Evolutionary conservation across 1,284 basidiomycete species (phyloP).

Genomic region (Singerocomus inundabilis): DNA sequence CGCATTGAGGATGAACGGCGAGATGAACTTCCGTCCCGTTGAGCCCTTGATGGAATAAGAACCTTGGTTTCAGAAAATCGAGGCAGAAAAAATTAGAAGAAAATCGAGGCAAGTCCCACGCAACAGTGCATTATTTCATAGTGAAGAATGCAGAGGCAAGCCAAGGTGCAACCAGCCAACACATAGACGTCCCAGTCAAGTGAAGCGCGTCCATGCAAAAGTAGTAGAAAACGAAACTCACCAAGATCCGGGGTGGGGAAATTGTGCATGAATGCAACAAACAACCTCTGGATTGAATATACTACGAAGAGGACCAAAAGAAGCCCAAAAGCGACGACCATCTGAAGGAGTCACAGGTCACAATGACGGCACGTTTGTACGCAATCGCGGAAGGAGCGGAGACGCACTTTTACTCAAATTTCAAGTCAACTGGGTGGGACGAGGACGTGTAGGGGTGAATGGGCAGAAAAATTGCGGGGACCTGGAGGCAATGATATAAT

Average conservation of each 20-base stretch:
- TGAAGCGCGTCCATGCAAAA: not conserved
- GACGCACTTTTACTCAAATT: not conserved
- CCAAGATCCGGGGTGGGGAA: slow-evolving; percentile 1
- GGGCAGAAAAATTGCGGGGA: no score
- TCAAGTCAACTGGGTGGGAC: not conserved
- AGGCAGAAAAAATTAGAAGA: not conserved
- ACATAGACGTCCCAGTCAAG: not conserved
- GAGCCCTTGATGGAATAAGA: slow-evolving; percentile 12
- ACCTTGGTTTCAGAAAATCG: slow-evolving; percentile 14
- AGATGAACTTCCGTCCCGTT: slow-evolving; percentile 36
- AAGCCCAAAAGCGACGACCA: slow-evolving; percentile 25
- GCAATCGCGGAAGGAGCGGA: not conserved
- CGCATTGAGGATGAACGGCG: slow-evolving; percentile 43
- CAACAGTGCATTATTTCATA: not conserved
- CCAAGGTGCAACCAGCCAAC: no score
- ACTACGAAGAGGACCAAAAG: slow-evolving; percentile 22
- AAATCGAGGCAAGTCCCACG: not conserved
- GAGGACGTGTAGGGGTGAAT: no score
- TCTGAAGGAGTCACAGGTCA: slow-evolving; percentile 2
- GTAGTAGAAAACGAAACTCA: slow-evolving; percentile 10
- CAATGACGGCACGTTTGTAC: not conserved
- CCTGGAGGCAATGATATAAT: no score
- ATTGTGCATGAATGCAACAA: slow-evolving; percentile 6
- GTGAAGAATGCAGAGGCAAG: not conserved
- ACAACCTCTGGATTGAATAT: slow-evolving; percentile 17